These are phyloP conservation scores for Tetrahymena borealis DNA, from an alignment of 73 alveolate species.

Conservation along the genomic window DNA sequence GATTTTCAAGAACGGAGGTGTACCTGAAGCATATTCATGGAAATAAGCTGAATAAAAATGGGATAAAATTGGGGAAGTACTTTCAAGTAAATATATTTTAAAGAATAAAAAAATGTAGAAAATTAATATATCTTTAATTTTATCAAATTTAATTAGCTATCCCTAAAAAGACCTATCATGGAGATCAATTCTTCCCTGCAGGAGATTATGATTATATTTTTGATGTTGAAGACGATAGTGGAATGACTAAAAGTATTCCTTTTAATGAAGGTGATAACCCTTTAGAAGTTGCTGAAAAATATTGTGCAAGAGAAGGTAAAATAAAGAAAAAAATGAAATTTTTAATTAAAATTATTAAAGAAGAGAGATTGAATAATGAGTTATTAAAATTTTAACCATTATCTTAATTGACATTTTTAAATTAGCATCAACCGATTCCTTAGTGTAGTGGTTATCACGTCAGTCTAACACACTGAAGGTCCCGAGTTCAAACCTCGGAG, in stretches of 20 bases:
- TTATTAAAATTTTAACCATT: too few relatives aligned
- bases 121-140: background rate
- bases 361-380: conserved; percentile 22
- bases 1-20: conserved; percentile 82
- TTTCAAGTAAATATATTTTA: conserved; percentile 57
- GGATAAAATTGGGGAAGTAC: conserved; percentile 96
- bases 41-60: conserved; percentile 77
- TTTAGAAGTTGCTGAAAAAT: conserved; percentile 88
- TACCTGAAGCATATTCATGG: conserved; percentile 93
- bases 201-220: conserved; percentile 97
- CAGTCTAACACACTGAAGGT: conserved; percentile 4
- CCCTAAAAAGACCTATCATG: conserved; percentile 73
- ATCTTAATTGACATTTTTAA: conserved; percentile 10
- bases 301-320: conserved; percentile 88
- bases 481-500: conserved; percentile 12
- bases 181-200: conserved; percentile 87
- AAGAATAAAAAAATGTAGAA: conserved; percentile 12
- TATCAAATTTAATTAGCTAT: too few relatives aligned
- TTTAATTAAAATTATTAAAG: conserved; percentile 51
- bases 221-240: conserved; percentile 93
- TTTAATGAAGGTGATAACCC: conserved; percentile 93
- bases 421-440: background rate
- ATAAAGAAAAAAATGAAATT: conserved; percentile 76
- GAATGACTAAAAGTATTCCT: conserved; percentile 82
- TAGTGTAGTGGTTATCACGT: conserved; percentile 3